These are phyloP conservation scores for Boletus reticuloceps DNA, from an alignment of 768 basidiomycete species.

Conservation along the genomic window DNA sequence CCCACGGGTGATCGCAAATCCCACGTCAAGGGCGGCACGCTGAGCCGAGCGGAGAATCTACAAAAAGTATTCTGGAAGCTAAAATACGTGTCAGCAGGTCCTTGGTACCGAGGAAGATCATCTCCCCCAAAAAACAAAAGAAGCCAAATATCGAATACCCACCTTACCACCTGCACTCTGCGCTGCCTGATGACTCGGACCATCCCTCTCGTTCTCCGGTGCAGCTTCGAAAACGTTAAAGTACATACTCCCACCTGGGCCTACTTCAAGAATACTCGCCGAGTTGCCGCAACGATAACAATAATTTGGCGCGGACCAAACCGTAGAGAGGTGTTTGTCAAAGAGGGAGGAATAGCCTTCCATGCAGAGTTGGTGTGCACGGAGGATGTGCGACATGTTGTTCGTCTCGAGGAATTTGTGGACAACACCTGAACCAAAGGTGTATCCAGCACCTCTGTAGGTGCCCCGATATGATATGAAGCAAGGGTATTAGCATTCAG, in stretches of 20 bases:
- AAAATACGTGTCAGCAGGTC: conserved; percentile 2
- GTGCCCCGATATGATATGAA: conserved; percentile 5
- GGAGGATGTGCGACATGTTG: conserved; percentile 94
- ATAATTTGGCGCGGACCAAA: conserved; percentile 99
- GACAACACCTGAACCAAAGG: conserved; percentile 96
- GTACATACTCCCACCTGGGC: conserved; percentile 81
- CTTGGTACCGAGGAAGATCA: neutral
- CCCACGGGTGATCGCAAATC: conserved; percentile 6
- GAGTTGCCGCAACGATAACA: conserved; percentile 98
- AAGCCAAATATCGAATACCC: conserved; percentile 5
- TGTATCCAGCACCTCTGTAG: conserved; percentile 92
- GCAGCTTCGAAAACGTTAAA: conserved; percentile 99
- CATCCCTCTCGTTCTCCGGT: conserved; percentile 95
- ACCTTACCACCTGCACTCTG: conserved; percentile 77
- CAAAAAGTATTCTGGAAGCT: conserved; percentile 84
- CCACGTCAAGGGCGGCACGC: neutral
- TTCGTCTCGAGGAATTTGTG: conserved; percentile 97
- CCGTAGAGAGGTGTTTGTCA: conserved; percentile 92
- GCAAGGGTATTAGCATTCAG: conserved; percentile 4
- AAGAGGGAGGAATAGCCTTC: conserved; percentile 98
- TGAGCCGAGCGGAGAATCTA: conserved; percentile 19
- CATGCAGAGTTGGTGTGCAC: conserved; percentile 99
- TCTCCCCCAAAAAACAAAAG: neutral
- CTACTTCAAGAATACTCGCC: conserved; percentile 94
- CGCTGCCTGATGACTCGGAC: conserved; percentile 73